These are phyloP conservation scores for Erodium maritimum DNA, from an alignment of 345 rosid genomes.

Conservation along the genomic window DNA sequence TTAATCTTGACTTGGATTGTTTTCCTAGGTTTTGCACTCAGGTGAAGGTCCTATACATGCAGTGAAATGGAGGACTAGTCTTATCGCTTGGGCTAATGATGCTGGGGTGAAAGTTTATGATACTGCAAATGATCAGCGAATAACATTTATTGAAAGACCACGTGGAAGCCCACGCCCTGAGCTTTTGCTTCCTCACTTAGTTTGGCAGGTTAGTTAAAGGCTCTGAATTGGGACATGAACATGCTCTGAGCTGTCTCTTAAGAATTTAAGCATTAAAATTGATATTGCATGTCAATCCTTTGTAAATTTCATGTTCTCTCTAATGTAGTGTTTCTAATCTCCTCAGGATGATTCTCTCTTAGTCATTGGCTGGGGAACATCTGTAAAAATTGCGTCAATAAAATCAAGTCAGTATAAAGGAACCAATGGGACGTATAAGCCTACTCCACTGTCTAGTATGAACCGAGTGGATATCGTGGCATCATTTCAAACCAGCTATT, in stretches of 20 bases:
- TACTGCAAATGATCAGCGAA: conserved; percentile 75
- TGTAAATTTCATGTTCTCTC: background rate
- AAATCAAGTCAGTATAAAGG: conserved; percentile 43
- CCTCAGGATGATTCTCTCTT: conserved; percentile 74
- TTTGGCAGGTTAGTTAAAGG: conserved; percentile 79
- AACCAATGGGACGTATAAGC: conserved; percentile 56
- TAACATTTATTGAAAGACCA: conserved; percentile 93
- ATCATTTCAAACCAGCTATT: conserved; percentile 95
- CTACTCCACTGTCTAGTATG: conserved; percentile 40
- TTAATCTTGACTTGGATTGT: background rate
- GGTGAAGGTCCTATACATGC: conserved; percentile 99
- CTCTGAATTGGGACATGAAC: background rate
- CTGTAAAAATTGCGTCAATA: conserved; percentile 82
- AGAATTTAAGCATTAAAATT: background rate
- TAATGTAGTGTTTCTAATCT: background rate
- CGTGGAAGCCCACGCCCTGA: conserved; percentile 88
- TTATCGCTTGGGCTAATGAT: conserved; percentile 99
- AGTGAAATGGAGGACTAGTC: conserved; percentile 83
- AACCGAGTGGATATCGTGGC: conserved; percentile 95
- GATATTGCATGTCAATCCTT: no score
- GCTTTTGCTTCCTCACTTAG: conserved; percentile 81
- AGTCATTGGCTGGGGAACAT: conserved; percentile 98
- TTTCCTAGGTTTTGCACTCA: conserved; percentile 73
- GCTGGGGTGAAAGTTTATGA: conserved; percentile 92
- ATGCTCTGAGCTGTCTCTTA: background rate